Evolutionary conservation across 208 protist genomes (phyloP).

Genomic region (Leishmania mexicana): DNA sequence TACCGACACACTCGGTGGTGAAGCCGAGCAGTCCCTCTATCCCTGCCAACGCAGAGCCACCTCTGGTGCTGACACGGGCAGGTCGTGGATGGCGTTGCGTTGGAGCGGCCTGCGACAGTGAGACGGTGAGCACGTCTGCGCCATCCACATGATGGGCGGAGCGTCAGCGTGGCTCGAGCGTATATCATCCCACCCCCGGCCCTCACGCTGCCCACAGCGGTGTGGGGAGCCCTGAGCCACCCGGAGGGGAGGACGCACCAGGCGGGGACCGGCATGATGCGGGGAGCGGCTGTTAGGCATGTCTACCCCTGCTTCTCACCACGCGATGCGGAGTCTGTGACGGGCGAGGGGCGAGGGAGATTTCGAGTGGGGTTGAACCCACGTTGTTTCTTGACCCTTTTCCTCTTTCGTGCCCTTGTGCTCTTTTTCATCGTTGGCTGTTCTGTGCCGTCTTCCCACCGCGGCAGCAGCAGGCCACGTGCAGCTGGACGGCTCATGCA

Average conservation of each 20-base stretch:
- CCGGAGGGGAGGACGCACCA: no score
- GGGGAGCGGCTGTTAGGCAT: neutral
- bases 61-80: neutral
- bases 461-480: neutral
- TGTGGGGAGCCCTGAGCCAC: no score
- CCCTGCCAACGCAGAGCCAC: neutral
- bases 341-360: neutral
- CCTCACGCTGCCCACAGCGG: no score
- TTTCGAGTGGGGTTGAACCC: no score
- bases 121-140: no score
- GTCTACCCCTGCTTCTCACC: neutral
- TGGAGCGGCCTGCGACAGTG: no score
- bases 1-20: neutral
- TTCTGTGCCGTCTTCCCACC: neutral
- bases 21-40: neutral
- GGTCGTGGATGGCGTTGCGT: no score
- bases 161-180: no score
- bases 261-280: neutral
- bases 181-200: no score
- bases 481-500: neutral
- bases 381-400: neutral
- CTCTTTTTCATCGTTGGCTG: neutral
- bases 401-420: neutral
- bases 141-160: no score
- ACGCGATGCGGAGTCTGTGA: neutral